Conservation (phyloP, 2,329 filamentous ascomycete species). For the Acephala macrosclerotiorum region DNA sequence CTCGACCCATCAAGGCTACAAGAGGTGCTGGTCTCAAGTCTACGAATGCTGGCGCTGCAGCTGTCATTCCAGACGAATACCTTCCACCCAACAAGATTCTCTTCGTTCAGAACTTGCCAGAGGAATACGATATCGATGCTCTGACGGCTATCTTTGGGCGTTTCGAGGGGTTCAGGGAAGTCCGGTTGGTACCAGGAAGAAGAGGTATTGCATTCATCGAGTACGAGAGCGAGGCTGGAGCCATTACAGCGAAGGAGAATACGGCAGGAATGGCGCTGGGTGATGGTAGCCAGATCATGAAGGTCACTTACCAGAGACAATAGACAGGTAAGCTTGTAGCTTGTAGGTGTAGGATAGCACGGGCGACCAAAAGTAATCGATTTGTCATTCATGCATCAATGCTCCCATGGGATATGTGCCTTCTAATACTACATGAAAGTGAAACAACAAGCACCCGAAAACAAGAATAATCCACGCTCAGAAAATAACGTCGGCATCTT, state of each 20-base stretch:
- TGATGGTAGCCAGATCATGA: slow-evolving; percentile 78
- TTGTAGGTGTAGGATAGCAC: slow-evolving; percentile 17
- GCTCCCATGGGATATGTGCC: slow-evolving; percentile 26
- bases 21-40: slow-evolving; percentile 79
- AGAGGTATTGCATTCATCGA: slow-evolving; percentile 95
- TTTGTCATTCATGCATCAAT: slow-evolving; percentile 24
- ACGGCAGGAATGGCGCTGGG: slow-evolving; percentile 85
- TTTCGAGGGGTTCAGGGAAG: slow-evolving; percentile 94
- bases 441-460: slow-evolving; percentile 28
- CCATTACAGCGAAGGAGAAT: slow-evolving; percentile 92
- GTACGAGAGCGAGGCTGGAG: slow-evolving; percentile 88
- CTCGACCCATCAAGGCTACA: slow-evolving; percentile 73
- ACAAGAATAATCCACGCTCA: slow-evolving; percentile 47
- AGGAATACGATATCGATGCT: slow-evolving; percentile 82
- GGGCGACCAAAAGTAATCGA: background rate
- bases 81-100: slow-evolving; percentile 96
- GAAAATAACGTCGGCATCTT: slow-evolving; percentile 89
- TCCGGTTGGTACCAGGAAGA: slow-evolving; percentile 85
- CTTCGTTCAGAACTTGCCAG: slow-evolving; percentile 91
- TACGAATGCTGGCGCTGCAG: slow-evolving; percentile 69
- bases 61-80: slow-evolving; percentile 95
- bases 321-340: slow-evolving; percentile 48
- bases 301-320: slow-evolving; percentile 96
- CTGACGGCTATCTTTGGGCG: slow-evolving; percentile 83
- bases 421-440: slow-evolving; percentile 41